Evolutionary conservation across 148 eudicot genomes (phyloP), one percentile per base, ranked within the genome.

Genomic region (Dianthus caryophyllus): DNA sequence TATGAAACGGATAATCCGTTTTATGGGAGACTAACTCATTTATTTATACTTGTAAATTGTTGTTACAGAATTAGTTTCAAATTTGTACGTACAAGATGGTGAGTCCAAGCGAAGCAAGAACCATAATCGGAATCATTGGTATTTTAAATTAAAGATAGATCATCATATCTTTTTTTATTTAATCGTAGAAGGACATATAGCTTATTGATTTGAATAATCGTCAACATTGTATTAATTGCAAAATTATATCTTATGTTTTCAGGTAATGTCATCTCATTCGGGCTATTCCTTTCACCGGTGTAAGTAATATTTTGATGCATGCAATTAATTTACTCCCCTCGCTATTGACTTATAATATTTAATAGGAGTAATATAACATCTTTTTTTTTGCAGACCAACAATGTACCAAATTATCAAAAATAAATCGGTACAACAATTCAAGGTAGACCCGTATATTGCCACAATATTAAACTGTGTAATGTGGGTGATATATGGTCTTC

Each of bases 401-500:
- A 82, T 93, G 43, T 3, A 24, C 12, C 72, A 53, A 20, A 87
- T 93, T 18, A 66, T 58, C 24, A 87, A 63, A 73, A 76, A 69
- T 18, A 89, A 82, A 78, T 83, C 95, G 29, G 88, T 86, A 64
- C 80, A 81, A 68, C 67, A 75, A 11, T 93, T 79, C 77, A 86
- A 80, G 44, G 75, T 91, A 17, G 79, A 77, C 31, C 96, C 98
- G 12, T 94, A 90, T 41, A 31, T 94, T 0, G 88, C 84, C 3
- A 82, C 88, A 24, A 61, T 83, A 38, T 65, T 94, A 2, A 90
- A 86, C 47, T 90, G 98, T 72, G 77, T 82, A 9, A 46, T 90
- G 76, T 94, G 97, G 97, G 66, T 83, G 5, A 75, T 94, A 10
- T 93, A 94, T 54, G 98, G 92, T 12, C 76, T 83, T 38, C 98